Evolutionary conservation across 345 rosid species (phyloP).

Genomic region (Ricinus communis): DNA sequence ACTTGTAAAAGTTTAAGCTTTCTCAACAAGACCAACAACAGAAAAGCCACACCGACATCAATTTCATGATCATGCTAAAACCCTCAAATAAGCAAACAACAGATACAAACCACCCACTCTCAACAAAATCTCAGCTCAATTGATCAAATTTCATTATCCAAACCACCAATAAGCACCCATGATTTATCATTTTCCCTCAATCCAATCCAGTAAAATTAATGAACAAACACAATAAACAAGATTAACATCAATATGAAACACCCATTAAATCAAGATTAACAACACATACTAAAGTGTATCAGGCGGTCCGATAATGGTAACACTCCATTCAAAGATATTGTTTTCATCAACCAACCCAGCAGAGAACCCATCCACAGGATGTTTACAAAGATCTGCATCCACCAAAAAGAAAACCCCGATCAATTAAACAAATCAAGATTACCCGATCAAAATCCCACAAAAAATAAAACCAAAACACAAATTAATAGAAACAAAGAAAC

Average conservation of each 20-base stretch:
- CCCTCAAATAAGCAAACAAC: too few relatives aligned
- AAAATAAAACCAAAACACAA: too few relatives aligned
- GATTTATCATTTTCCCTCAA: background rate
- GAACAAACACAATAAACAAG: background rate
- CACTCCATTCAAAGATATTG: slow-evolving; percentile 94
- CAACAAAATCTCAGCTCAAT: slow-evolving; percentile 7
- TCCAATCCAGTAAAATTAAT: background rate
- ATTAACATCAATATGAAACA: background rate
- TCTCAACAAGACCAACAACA: background rate
- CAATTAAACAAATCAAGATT: too few relatives aligned
- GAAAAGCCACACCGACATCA: background rate
- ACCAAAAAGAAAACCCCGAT: slow-evolving; percentile 17
- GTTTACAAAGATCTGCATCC: slow-evolving; percentile 90
- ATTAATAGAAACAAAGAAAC: slow-evolving; percentile 7
- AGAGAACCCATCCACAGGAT: slow-evolving; percentile 96
- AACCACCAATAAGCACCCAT: background rate
- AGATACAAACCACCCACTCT: too few relatives aligned
- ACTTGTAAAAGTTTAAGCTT: background rate
- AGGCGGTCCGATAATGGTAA: slow-evolving; percentile 92
- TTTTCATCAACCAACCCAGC: slow-evolving; percentile 95
- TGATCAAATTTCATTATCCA: background rate
- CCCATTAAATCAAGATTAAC: background rate
- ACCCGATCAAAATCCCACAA: too few relatives aligned
- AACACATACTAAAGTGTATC: slow-evolving; percentile 80
- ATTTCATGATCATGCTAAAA: too few relatives aligned